Base-by-base conservation (phyloP, 2,329 filamentous ascomycete species). In the Pseudocercospora vitis region DNA sequence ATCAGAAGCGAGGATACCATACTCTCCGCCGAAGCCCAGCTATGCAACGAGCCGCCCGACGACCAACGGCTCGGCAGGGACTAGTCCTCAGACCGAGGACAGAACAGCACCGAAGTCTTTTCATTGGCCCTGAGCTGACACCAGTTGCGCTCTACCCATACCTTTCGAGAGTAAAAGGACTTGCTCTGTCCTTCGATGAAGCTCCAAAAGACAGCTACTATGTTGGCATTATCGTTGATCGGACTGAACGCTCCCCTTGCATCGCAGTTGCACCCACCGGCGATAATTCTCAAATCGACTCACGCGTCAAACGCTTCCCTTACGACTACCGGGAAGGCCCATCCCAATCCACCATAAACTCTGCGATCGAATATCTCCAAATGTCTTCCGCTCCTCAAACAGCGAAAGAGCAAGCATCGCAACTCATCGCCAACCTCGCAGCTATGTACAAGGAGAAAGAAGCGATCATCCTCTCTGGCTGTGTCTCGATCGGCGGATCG, bases 161-260 rank as follows among this genome's bases (percentile, higher is more conserved):
- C 57, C 57, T 70, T 23, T 53, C 49, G 32, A 50, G 61, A n/a
- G 57, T 69, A 44, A 52, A 61, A 24, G 63, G 60, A 46, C 44
- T 70, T 3, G 53, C 59, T 4, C 33, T 70, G n/a, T 52, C 53
- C 24, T 23, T 52, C 2, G 62, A 67, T 9, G 54, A 59, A 23
- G 55, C 65, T 28, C 65, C 68, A 3, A 54, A 60, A 28, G 64
- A 68, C 56, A 62, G 63, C 53, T 64, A 63, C 53, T 80, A 83
- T 40, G 65, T 91, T 8, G 82, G 81, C 31, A 76, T 91, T 50
- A 81, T 81, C 3, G 76, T 90, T 45, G 84, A 89, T 68, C 81
- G 88, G 46, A 77, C 79, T 9, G 75, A 78, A 12, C 75, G 81
- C 46, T 81, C 76, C 7, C 87, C 86, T 2, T 86, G 83, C 63